Percentiles rank a stretch among this genome's conserved stretches.
Evolutionary conservation across 257 asterid species (phyloP).

Genomic region (Plantago major): DNA sequence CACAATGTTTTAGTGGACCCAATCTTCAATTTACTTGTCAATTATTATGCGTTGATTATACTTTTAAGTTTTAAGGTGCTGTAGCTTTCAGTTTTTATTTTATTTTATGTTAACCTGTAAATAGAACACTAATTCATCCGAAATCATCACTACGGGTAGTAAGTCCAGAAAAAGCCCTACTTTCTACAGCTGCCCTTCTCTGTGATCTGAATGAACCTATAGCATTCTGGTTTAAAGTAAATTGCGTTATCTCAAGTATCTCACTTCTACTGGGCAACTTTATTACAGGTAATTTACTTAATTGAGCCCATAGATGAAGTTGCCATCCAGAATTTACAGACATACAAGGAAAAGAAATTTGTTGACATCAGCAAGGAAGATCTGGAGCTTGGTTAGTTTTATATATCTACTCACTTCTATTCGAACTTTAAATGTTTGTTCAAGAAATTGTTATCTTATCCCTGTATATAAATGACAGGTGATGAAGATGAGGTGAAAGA

Average conservation of each 20-base stretch:
- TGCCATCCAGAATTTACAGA: slow-evolving; percentile 88
- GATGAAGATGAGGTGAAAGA: slow-evolving; percentile 89
- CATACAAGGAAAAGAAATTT: slow-evolving; percentile 92
- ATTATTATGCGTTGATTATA: too few relatives aligned
- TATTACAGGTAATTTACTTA: slow-evolving; percentile 69
- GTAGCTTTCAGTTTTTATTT: too few relatives aligned
- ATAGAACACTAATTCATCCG: too few relatives aligned
- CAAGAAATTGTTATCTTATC: background rate
- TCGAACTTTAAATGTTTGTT: background rate
- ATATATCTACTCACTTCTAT: background rate
- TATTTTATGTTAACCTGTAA: too few relatives aligned
- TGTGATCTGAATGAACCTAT: too few relatives aligned
- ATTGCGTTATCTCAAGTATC: background rate
- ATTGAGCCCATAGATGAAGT: slow-evolving; percentile 97
- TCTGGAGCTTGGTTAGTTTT: slow-evolving; percentile 76
- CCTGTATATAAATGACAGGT: slow-evolving; percentile 33
- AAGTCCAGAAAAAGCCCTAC: too few relatives aligned
- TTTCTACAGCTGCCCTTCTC: too few relatives aligned
- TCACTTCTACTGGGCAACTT: background rate
- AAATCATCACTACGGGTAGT: too few relatives aligned
- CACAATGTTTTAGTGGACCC: too few relatives aligned
- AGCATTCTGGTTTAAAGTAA: background rate
- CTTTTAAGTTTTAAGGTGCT: too few relatives aligned
- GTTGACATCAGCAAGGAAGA: slow-evolving; percentile 99
- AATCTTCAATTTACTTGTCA: too few relatives aligned